Conservation (phyloP, 164 flowering plant species). For the Kalanchoe fedtschenkoi region DNA sequence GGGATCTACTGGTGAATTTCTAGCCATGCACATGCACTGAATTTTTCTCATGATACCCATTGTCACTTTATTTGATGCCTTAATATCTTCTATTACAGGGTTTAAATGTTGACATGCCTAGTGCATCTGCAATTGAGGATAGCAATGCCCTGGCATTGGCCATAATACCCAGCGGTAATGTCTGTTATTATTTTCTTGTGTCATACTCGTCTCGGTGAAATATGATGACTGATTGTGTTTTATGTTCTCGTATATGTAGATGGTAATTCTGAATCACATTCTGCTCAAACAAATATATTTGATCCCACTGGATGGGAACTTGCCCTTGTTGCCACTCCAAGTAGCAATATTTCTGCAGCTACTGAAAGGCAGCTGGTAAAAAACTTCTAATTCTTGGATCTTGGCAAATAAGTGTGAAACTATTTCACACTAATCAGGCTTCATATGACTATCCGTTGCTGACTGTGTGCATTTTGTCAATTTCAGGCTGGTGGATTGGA, state of each 20-base stretch:
- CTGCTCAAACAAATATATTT: slow-evolving; percentile 39
- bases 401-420: too few relatives aligned
- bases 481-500: slow-evolving; percentile 96
- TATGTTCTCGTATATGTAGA: slow-evolving; percentile 22
- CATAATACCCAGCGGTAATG: slow-evolving; percentile 59
- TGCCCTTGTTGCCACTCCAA: slow-evolving; percentile 87
- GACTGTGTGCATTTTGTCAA: background rate
- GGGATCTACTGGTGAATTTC: slow-evolving; percentile 73
- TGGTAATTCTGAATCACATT: slow-evolving; percentile 24
- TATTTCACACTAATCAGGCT: too few relatives aligned
- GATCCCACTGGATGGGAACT: slow-evolving; percentile 99
- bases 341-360: slow-evolving; percentile 50
- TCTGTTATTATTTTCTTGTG: background rate
- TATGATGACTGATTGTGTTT: background rate
- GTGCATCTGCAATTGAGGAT: slow-evolving; percentile 78
- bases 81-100: slow-evolving; percentile 37
- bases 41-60: background rate
- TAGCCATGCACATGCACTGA: background rate
- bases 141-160: slow-evolving; percentile 91
- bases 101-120: slow-evolving; percentile 28
- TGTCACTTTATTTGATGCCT: background rate
- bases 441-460: background rate
- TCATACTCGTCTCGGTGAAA: background rate
- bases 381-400: too few relatives aligned
- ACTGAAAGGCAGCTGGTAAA: slow-evolving; percentile 88